Evolutionary conservation across 352 stramenopile species (phyloP).

Genomic region (Elongisporangium prolatum): DNA sequence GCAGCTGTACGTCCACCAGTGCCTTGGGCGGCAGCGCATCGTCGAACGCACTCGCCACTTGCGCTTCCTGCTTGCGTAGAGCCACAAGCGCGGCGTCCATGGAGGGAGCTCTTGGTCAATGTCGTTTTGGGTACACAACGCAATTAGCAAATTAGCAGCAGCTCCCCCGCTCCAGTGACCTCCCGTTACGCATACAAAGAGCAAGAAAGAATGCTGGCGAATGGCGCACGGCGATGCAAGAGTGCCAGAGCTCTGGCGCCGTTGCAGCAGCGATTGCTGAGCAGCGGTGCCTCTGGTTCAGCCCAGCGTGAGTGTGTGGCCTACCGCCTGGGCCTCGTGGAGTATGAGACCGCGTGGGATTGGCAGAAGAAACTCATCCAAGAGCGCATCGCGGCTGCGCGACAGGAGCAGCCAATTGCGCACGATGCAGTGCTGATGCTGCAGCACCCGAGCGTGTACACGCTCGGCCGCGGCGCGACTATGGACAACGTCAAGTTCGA

Average conservation of each 20-base stretch:
- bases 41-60: constrained; percentile 16
- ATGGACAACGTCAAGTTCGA: constrained; percentile 83
- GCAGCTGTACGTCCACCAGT: constrained; percentile 52
- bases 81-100: constrained; percentile 48
- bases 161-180: no score
- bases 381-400: constrained; percentile 55
- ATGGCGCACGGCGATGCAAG: no score
- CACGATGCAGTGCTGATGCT: constrained; percentile 84
- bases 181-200: no score
- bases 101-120: neutral
- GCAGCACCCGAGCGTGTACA: constrained; percentile 96
- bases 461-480: constrained; percentile 90
- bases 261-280: no score
- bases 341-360: constrained; percentile 83
- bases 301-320: constrained; percentile 48
- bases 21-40: constrained; percentile 20
- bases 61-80: constrained; percentile 26
- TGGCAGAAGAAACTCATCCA: constrained; percentile 88
- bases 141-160: neutral
- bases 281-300: no score
- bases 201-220: no score
- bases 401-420: constrained; percentile 32
- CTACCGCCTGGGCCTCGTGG: constrained; percentile 64
- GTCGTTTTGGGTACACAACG: neutral
- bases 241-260: no score